Base-by-base conservation (phyloP, 2,329 filamentous ascomycete species). In the Diaporthe batatas region DNA sequence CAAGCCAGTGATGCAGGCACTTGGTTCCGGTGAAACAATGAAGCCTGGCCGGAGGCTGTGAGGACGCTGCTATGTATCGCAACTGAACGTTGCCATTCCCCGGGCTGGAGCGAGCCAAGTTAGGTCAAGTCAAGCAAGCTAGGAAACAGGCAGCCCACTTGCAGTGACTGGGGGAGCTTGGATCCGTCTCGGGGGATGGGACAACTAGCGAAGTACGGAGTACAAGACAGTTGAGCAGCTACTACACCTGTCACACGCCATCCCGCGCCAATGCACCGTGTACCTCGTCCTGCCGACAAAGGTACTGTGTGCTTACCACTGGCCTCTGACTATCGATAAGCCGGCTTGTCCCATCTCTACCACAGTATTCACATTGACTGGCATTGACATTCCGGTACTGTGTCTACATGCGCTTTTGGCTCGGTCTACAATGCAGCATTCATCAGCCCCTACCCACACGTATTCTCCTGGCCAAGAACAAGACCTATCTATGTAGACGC, bases 171-270 rank as follows among this genome's bases (percentile, higher is more conserved):
- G 62, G 62, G 47, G 29, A 67, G 62, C 62, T 67, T 67, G 44
- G 47, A 21, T 53, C 44, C 8, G 62, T 49, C 44, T 39, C n/a
- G 12, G 62, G 62, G 62, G 62, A 36, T 53, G 21, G 2, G 62
- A 18, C 47, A 53, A 21, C 29, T 29, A 29, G 5, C 29, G 29
- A 29, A 5, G 32, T 53, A 67, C 44, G 44, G 21, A n/a, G 44
- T 47, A 47, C 44, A 47, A 53, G 25, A n/a, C 3, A 39, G 32
- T 7, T 25, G 32, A 21, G 62, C 44, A 51, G 14, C n/a, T 8
- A 39, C 44, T 67, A 67, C 62, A n/a, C 53, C 62, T 67, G 47
- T 67, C 62, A 67, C 62, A 67, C 53, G 62, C 47, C 6, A 34
- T 67, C 32, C 47, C 32, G 62, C 62, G 39, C 47, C 14, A 12